These are phyloP conservation scores for Postia placenta DNA, from an alignment of 768 basidiomycete genomes.

Conservation along the genomic window DNA sequence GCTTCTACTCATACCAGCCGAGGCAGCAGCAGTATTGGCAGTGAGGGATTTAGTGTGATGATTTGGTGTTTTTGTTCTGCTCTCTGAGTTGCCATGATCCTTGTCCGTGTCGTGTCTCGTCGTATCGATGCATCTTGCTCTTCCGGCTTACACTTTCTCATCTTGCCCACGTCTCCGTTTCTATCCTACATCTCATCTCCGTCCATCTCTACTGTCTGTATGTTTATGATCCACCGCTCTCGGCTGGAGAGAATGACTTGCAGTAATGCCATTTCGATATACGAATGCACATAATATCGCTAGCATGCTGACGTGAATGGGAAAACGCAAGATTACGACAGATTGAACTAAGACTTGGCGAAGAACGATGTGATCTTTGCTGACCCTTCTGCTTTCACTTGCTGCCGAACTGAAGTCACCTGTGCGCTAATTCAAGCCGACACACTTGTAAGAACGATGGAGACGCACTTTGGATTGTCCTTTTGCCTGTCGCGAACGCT, in stretches of 20 bases:
- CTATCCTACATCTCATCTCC: conserved; percentile 11
- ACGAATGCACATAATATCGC: not conserved
- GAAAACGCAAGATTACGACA: not conserved
- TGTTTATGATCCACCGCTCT: conserved; percentile 15
- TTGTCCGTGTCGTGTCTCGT: conserved; percentile 1
- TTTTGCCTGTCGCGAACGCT: no score
- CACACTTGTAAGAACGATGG: no score
- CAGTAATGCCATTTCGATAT: conserved; percentile 1
- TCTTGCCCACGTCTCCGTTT: conserved; percentile 6
- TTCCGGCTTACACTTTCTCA: conserved; percentile 1
- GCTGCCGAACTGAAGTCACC: not conserved
- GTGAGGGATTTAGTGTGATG: conserved; percentile 14
- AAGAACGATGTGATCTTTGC: conserved; percentile 19
- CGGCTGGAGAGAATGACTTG: not conserved
- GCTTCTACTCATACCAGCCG: conserved; percentile 69
- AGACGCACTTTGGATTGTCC: no score
- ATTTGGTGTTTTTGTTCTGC: conserved; percentile 5
- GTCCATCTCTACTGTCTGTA: conserved; percentile 20
- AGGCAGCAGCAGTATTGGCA: conserved; percentile 63
- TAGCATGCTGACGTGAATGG: not conserved
- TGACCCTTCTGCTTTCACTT: conserved; percentile 4
- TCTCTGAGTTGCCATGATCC: not conserved
- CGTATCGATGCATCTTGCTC: conserved; percentile 6
- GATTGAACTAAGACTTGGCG: conserved; percentile 4
- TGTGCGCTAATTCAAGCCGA: no score